phyloP scores from a whole-genome alignment of 2,329 filamentous ascomycete genomes.

The Colletotrichum incanum region DNA sequence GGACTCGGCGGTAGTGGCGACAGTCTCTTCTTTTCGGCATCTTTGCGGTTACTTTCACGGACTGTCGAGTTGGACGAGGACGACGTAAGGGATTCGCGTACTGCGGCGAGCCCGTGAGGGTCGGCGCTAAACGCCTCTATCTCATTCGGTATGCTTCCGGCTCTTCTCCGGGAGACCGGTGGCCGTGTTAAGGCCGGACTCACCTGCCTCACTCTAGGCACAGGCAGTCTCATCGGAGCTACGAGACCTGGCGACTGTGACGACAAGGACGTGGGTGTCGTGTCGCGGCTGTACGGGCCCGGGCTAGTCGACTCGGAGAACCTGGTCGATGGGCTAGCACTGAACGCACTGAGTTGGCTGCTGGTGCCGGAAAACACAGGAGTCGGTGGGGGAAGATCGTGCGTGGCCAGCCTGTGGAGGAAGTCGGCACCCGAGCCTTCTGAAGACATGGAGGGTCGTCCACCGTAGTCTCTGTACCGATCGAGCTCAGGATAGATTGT shows the following conservation, averaged over 20 bases:
- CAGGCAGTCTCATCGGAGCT: slow-evolving; percentile 62
- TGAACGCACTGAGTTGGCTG: slow-evolving; percentile 72
- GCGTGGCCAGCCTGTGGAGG: slow-evolving; percentile 72
- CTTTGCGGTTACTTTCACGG: slow-evolving; percentile 63
- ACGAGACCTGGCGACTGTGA: slow-evolving; percentile 80
- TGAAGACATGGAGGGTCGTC: slow-evolving; percentile 55
- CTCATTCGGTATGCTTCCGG: slow-evolving; percentile 69
- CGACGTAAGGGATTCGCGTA: slow-evolving; percentile 79
- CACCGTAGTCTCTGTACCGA: slow-evolving; percentile 67
- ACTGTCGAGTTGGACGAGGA: slow-evolving; percentile 82
- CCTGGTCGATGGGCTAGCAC: slow-evolving; percentile 81
- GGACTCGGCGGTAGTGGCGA: slow-evolving; percentile 72
- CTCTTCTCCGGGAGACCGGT: slow-evolving; percentile 72
- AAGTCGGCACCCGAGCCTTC: slow-evolving; percentile 60
- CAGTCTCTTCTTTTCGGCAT: slow-evolving; percentile 61
- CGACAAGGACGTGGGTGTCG: slow-evolving; percentile 83
- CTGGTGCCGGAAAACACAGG: slow-evolving; percentile 74
- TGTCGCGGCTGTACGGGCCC: slow-evolving; percentile 81
- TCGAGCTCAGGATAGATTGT: slow-evolving; percentile 74
- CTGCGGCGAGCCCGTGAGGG: slow-evolving; percentile 73
- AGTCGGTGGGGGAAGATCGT: slow-evolving; percentile 77
- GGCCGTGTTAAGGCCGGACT: slow-evolving; percentile 72
- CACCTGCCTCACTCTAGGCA: slow-evolving; percentile 66
- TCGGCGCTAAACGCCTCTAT: slow-evolving; percentile 63
- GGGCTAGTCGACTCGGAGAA: slow-evolving; percentile 82